A percentile compares a stretch with the other conserved stretches of the same genome.
Evolutionary conservation across 1,284 basidiomycete species (phyloP).

Genomic region (Calocybe gambosa): DNA sequence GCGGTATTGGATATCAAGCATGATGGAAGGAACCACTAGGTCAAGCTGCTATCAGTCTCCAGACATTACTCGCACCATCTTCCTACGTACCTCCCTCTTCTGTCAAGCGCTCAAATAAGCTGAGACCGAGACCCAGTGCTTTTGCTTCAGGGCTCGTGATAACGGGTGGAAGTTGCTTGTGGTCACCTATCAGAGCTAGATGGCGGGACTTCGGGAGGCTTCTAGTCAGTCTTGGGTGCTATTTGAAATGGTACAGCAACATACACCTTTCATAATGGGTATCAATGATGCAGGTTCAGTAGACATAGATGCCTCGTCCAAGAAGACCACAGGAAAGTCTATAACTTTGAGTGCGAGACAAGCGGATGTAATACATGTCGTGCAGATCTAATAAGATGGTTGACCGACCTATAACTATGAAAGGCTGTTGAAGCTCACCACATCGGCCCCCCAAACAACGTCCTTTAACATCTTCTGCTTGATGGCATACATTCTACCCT

Average conservation of each 20-base stretch:
- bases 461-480: conserved; percentile 54
- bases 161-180: conserved; percentile 93
- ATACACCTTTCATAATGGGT: conserved; percentile 83
- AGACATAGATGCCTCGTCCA: conserved; percentile 95
- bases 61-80: background rate
- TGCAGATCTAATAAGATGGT: conserved; percentile 56
- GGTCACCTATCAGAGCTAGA: conserved; percentile 88
- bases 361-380: conserved; percentile 75
- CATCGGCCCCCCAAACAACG: conserved; percentile 63
- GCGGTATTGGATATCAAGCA: conserved; percentile 90
- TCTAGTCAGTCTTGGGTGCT: conserved; percentile 10
- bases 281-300: conserved; percentile 87
- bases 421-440: conserved; percentile 46
- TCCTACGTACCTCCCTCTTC: conserved; percentile 61
- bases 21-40: conserved; percentile 71
- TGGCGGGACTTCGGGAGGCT: conserved; percentile 57
- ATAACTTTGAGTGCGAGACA: conserved; percentile 52
- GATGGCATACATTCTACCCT: conserved; percentile 39
- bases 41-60: conserved; percentile 11
- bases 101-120: conserved; percentile 86
- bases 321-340: conserved; percentile 90
- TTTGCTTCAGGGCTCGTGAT: conserved; percentile 71
- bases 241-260: conserved; percentile 26
- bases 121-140: conserved; percentile 66
- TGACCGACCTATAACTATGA: background rate